Percentiles rank a stretch among this genome's conserved stretches.
Evolutionary conservation across 345 rosid species (phyloP).

Genomic region (Ceriops decandra): DNA sequence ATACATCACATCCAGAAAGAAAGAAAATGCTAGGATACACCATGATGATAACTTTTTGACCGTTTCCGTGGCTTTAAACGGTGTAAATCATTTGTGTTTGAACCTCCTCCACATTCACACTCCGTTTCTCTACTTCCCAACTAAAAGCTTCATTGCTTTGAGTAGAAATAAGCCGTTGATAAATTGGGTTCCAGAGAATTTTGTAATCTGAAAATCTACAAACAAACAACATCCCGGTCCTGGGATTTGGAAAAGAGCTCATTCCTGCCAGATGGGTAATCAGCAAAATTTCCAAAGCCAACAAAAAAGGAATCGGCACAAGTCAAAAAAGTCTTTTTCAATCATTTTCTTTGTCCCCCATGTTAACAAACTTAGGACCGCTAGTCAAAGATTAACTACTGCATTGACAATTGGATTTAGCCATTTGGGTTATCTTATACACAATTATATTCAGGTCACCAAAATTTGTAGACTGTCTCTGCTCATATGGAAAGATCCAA

Average conservation of each 20-base stretch:
- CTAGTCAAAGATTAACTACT: constrained; percentile 33
- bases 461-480: not conserved
- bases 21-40: not conserved
- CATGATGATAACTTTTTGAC: constrained; percentile 21
- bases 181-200: not conserved
- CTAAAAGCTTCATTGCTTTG: not conserved
- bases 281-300: constrained; percentile 11
- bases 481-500: not conserved
- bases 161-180: not conserved
- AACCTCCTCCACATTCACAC: not conserved
- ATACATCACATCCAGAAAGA: too few relatives aligned
- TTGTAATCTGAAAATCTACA: not conserved
- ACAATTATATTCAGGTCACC: constrained; percentile 1
- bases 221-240: not conserved
- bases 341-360: constrained; percentile 32
- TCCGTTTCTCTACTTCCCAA: not conserved
- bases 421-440: constrained; percentile 16
- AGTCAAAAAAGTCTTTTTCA: constrained; percentile 40
- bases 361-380: constrained; percentile 18
- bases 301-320: constrained; percentile 15
- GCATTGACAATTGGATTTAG: constrained; percentile 24
- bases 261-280: constrained; percentile 4
- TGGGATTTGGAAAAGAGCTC: constrained; percentile 8
- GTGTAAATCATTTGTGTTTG: not conserved
- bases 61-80: constrained; percentile 13